Evolutionary conservation across 345 rosid genomes (phyloP).

Genomic region (Gossypium sturtianum): DNA sequence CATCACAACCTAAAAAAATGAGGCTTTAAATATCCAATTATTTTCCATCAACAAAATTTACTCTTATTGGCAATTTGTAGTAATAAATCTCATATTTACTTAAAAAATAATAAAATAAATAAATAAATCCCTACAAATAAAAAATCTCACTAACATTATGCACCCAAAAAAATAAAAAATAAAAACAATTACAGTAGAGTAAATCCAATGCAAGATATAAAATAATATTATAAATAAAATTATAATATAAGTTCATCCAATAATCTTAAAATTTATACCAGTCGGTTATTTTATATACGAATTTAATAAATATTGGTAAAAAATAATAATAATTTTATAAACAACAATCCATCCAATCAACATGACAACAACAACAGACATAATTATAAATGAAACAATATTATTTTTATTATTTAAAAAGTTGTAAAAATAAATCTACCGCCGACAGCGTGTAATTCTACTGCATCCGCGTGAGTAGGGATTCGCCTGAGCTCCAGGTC

Average conservation of each 20-base stretch:
- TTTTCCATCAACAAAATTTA: too few relatives aligned
- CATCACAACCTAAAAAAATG: too few relatives aligned
- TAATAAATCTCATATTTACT: neutral
- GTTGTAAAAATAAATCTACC: slow-evolving; percentile 17
- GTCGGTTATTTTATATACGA: neutral
- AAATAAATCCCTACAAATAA: too few relatives aligned
- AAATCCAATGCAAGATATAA: neutral
- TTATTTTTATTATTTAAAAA: neutral
- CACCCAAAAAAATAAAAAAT: neutral
- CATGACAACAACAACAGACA: neutral
- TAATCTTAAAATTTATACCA: neutral
- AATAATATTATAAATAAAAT: neutral
- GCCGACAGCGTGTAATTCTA: slow-evolving; percentile 72
- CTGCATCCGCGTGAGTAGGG: slow-evolving; percentile 87
- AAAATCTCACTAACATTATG: too few relatives aligned
- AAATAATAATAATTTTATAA: neutral
- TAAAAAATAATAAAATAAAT: neutral
- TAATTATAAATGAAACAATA: neutral
- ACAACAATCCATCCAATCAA: neutral
- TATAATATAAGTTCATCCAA: neutral
- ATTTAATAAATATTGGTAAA: neutral
- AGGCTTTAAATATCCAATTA: too few relatives aligned
- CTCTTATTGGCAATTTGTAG: too few relatives aligned
- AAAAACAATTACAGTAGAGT: neutral
- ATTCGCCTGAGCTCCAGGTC: slow-evolving; percentile 64